phyloP scores from a whole-genome alignment of 306 rosid genomes.

The Chamaecrista fasciculata region DNA sequence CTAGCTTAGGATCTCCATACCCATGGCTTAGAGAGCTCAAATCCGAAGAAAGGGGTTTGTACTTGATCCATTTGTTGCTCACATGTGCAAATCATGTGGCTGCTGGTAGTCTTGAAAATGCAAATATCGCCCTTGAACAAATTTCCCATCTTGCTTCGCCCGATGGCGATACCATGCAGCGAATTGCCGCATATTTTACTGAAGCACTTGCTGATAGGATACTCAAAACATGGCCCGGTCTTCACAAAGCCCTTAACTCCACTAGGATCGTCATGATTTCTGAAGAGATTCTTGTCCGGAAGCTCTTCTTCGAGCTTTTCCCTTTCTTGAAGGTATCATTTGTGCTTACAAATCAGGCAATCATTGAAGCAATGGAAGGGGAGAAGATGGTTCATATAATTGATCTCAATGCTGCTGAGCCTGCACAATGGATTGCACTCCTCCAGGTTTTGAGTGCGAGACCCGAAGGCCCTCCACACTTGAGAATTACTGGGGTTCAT shows the following conservation, averaged over 20 bases:
- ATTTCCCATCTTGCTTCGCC: constrained; percentile 76
- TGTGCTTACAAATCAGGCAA: constrained; percentile 77
- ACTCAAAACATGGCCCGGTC: constrained; percentile 77
- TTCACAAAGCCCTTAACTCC: constrained; percentile 74
- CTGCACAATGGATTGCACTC: constrained; percentile 82
- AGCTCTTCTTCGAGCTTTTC: constrained; percentile 69
- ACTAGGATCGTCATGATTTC: constrained; percentile 56
- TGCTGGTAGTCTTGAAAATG: constrained; percentile 65
- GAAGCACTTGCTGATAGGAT: constrained; percentile 82
- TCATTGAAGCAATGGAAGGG: constrained; percentile 81
- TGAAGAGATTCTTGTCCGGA: constrained; percentile 64
- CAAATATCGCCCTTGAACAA: constrained; percentile 73
- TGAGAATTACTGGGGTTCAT: constrained; percentile 83
- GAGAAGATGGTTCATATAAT: constrained; percentile 86
- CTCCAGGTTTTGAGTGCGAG: constrained; percentile 65
- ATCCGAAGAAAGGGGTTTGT: constrained; percentile 81
- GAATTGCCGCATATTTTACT: constrained; percentile 69
- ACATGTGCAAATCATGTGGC: constrained; percentile 85
- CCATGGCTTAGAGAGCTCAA: constrained; percentile 69
- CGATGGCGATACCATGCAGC: constrained; percentile 87
- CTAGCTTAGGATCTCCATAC: constrained; percentile 66
- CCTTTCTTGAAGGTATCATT: constrained; percentile 75
- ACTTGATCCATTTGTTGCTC: constrained; percentile 68
- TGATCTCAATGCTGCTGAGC: constrained; percentile 80
- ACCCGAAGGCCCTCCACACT: constrained; percentile 90